These are phyloP conservation scores for Camellia granthamiana DNA, from an alignment of 148 eudicot genomes.

Conservation along the genomic window DNA sequence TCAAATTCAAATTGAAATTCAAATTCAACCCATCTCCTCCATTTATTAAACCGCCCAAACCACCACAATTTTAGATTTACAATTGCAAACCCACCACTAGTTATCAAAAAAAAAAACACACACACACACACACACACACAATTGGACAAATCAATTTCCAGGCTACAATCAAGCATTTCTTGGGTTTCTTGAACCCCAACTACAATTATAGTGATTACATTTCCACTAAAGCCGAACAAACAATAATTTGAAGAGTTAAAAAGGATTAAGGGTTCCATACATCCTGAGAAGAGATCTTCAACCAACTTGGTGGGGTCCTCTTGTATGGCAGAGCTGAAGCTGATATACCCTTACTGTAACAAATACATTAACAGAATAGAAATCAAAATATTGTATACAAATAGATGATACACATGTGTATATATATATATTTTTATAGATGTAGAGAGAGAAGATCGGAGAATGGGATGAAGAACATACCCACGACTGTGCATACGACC, in stretches of 20 bases:
- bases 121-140: too few relatives aligned
- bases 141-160: too few relatives aligned
- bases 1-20: too few relatives aligned
- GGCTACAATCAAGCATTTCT: too few relatives aligned
- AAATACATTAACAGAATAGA: neutral
- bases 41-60: too few relatives aligned
- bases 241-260: neutral
- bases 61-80: too few relatives aligned
- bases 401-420: too few relatives aligned
- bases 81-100: too few relatives aligned
- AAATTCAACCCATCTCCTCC: too few relatives aligned
- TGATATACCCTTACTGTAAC: constrained; percentile 33
- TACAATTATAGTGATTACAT: neutral
- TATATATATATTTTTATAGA: too few relatives aligned
- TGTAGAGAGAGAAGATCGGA: neutral
- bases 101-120: too few relatives aligned
- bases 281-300: constrained; percentile 40
- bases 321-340: constrained; percentile 37
- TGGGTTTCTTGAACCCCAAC: neutral
- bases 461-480: neutral
- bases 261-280: constrained; percentile 16
- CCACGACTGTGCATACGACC: constrained; percentile 32
- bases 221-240: neutral
- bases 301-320: constrained; percentile 43
- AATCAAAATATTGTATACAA: neutral